phyloP scores from a whole-genome alignment of 2,329 filamentous ascomycete species.

The Epichloe scottii region DNA sequence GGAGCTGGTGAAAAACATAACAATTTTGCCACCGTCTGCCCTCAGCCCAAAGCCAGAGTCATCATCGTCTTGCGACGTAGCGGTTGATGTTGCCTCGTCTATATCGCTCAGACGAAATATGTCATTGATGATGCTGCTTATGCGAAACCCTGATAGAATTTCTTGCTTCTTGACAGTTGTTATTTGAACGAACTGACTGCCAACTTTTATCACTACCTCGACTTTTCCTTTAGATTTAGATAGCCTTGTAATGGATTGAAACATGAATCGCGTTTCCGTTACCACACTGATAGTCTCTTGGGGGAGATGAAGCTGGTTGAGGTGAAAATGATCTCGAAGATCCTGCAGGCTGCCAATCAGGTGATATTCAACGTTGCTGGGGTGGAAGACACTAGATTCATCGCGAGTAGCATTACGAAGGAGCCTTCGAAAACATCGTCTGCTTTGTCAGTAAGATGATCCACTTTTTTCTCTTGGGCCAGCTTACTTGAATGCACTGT shows the following conservation, averaged over 20 bases:
- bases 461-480: too few relatives aligned
- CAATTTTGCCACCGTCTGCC: constrained; percentile 56
- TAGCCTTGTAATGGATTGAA: constrained; percentile 50
- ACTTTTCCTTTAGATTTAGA: constrained; percentile 61
- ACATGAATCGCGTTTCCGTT: constrained; percentile 52
- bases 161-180: constrained; percentile 59
- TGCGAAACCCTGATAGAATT: constrained; percentile 46
- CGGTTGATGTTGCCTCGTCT: constrained; percentile 47
- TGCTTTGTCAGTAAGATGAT: constrained; percentile 6
- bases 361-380: constrained; percentile 52
- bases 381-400: constrained; percentile 48
- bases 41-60: constrained; percentile 55
- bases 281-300: constrained; percentile 60
- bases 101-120: constrained; percentile 57
- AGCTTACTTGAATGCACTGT: constrained; percentile 49
- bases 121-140: constrained; percentile 55
- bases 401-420: constrained; percentile 49
- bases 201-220: constrained; percentile 56
- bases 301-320: constrained; percentile 52
- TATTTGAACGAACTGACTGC: constrained; percentile 57
- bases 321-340: constrained; percentile 52
- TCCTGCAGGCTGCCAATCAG: constrained; percentile 54
- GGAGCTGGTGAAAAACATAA: constrained; percentile 59
- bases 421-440: constrained; percentile 52
- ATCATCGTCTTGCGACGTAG: constrained; percentile 48